Percentiles rank a stretch among this genome's conserved stretches.
phyloP scores from a whole-genome alignment of 768 basidiomycete genomes.

The Peribolospora kevripleyi region DNA sequence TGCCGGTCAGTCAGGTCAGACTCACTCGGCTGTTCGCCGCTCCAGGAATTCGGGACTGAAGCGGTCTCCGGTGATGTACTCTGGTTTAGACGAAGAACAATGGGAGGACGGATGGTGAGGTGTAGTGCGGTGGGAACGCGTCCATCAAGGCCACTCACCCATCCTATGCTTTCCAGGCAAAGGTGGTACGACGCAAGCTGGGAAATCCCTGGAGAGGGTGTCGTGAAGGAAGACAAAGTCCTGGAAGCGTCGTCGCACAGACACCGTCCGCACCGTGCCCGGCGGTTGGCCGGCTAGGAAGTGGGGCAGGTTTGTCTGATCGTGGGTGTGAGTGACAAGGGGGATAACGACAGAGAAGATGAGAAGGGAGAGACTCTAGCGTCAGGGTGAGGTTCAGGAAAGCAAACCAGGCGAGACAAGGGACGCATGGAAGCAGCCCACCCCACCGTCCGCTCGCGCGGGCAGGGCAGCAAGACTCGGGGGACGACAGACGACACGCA shows the following conservation, averaged over 20 bases:
- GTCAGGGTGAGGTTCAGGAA: neutral
- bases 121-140: too few species aligned
- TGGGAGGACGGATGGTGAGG: too few species aligned
- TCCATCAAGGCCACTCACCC: conserved; percentile 30
- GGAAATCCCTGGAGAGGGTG: conserved; percentile 70
- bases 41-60: conserved; percentile 97
- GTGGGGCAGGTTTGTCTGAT: conserved; percentile 67
- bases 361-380: neutral
- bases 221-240: conserved; percentile 89
- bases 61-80: conserved; percentile 91
- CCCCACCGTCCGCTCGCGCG: neutral
- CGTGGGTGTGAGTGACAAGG: neutral
- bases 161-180: conserved; percentile 89
- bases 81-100: conserved; percentile 22
- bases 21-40: conserved; percentile 62
- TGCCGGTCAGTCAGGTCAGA: neutral
- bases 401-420: neutral
- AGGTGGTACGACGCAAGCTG: conserved; percentile 91
- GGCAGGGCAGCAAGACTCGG: neutral
- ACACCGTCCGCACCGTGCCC: conserved; percentile 27
- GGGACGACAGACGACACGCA: conserved; percentile 19
- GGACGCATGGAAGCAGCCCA: too few species aligned
- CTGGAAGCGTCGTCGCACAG: conserved; percentile 69
- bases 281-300: conserved; percentile 32
- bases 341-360: conserved; percentile 1